Base-by-base conservation (phyloP, 164 flowering plant genomes). In the Umbellularia californica region DNA sequence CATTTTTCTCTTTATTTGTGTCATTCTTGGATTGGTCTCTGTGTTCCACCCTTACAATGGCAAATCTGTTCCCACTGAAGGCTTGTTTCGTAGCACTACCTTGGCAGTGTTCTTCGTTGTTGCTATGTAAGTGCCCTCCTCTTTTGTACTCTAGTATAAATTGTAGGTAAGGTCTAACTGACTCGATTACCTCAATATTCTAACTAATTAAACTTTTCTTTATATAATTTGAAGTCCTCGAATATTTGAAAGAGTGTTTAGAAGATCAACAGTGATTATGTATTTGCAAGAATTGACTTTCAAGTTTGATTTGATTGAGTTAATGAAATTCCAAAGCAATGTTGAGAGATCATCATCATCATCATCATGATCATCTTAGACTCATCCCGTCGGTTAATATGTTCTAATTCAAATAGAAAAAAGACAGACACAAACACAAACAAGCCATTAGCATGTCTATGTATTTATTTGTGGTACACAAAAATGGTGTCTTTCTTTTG, bases 11-110 rank as follows among this genome's bases (percentile, higher is more conserved):
- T 20, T 77, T 35, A 71, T 84, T 50, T 79, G 84, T 17, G 78
- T 87, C 1, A 50, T 72, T 51, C 76, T 80, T 69, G 95, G 95
- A 5, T 78, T 77, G 24, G 13, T 77, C 20, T 85, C 91, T 17
- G 65, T 93, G 11, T 90, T 87, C 77, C 86, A 87, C 80, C 86
- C 95, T 11, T 95, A 93, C 84, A 83, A 88, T 60, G 93, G 93
- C 27, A 85, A 82, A 76, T 76, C 90, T 24, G 79, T 95, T 77
- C 97, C 99, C 6, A 82, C 72, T 58, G 75, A 78, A 2, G 90
- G 82, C 55, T 75, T 95, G 68, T 93, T 93, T 81, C 76, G 72
- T n/a, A 92, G 79, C 86, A 85, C 83, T 7, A 71, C 81, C 70
- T 86, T 95, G 80, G 3, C 64, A n/a, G 83, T 85, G 15, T 95